Evolutionary conservation across 441 rosid species (phyloP), one percentile per base, ranked within the genome.

Genomic region (Aleurites moluccanus): DNA sequence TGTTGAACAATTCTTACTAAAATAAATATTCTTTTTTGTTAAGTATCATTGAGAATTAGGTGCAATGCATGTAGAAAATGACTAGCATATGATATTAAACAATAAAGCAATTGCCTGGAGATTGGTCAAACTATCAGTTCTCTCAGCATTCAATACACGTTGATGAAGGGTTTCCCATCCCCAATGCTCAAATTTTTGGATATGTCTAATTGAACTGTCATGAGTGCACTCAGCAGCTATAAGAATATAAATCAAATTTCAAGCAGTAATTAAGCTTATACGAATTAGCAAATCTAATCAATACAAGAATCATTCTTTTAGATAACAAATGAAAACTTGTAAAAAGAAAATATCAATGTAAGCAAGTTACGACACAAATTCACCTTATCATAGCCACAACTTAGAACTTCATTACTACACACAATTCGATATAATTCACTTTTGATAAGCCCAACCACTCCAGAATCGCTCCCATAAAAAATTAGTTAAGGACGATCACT

Each of bases 151-250:
- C 74, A 92, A 77, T 11, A 92, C 94, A 79, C 99, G 99, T 13
- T 85, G 93, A 80, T 91, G 86, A 81, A 95, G 87, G 45, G 98
- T 90, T 79, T 80, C 87, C 97, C 99, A 95, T 61, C 97, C 98
- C 98, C 98, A 95, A 10, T 87, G 86, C 81, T 92, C 99, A 87
- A 89, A 95, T 78, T 95, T 95, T 75, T 92, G 97, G 73, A 95
- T 80, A 77, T 92, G 98, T 77, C 82, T 87, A 64, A 92, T 83
- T 38, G 99, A 95, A 15, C 99, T 98, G 82, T 95, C 99, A 81
- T 92, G 99, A 69, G 98, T 95, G 83, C 98, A 95, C 76, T 92
- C 99, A 62, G 99, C 99, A 86, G 92, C 99, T 67, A 95, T 98
- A 50, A 95, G 96, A 59, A 95, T 92, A 97, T 94, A 85, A 77